Evolutionary conservation across 192 early-diverging fungal genomes (phyloP), one percentile per base, ranked within the genome.

Genomic region (Phycomyces nitens): DNA sequence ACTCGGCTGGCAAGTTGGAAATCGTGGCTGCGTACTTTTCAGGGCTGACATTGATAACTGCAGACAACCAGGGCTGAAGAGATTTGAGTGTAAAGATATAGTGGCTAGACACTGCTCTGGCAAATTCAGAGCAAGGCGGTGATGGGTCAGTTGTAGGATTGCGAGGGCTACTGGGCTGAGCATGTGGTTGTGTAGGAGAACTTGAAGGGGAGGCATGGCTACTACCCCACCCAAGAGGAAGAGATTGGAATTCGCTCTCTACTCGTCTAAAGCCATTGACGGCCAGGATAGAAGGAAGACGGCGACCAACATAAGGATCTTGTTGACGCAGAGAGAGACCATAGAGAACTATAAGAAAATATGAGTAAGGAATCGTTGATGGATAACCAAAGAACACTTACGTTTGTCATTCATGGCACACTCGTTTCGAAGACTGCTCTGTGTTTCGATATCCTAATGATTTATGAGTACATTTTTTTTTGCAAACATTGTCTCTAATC

Each of bases 141-240:
- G 23, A 26, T 15, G 15, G 24, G 20, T 47, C 34, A 42, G 10
- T 38, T 20, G 21, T 50, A 5, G 16, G n/a, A 50, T 50, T 16
- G 9, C 21, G n/a, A 22, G 49, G 21, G 18, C 24, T 4, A 1
- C 27, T 12, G 22, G n/a, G 26, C 15, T 40, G 57, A 7, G 57
- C n/a, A 27, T 21, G 53, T 24, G 2, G 9, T 27, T 40, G 44
- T 29, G 16, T 64, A 29, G 24, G 15, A 16, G n/a, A 39, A 20
- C 52, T 54, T 3, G 3, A n/a, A n/a, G 44, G 44, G 18, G 44
- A 47, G 1, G 44, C 44, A 56, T 69, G 55, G 15, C 52, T 39
- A 8, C 20, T 42, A 6, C 71, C 66, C 71, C 71, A 73, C 0
- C 71, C 71, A 26, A 73, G 55, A 20, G 71, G 65, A 14, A 73